These are phyloP conservation scores for Raddia guianensis DNA, from an alignment of 176 grass and related monocot genomes.

Conservation along the genomic window DNA sequence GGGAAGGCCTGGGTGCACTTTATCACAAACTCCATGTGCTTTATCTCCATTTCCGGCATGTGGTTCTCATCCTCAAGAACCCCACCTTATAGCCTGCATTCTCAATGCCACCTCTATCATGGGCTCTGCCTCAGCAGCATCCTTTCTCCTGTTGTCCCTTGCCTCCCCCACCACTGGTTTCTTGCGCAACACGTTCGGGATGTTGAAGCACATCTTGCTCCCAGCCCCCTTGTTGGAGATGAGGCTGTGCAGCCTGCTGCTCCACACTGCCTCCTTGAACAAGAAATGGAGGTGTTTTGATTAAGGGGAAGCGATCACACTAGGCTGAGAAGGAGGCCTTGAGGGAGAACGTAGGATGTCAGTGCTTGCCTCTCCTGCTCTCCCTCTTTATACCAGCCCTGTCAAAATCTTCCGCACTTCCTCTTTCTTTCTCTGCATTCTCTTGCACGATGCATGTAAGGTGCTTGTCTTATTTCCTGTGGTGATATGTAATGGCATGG, in stretches of 20 bases:
- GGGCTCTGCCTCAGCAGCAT: conserved; percentile 49
- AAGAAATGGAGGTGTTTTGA: not conserved
- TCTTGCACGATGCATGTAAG: no score
- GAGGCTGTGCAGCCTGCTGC: conserved; percentile 70
- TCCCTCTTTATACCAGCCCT: no score
- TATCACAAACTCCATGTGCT: conserved; percentile 78
- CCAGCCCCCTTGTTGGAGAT: conserved; percentile 69
- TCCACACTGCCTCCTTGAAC: conserved; percentile 48
- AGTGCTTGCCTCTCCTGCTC: no score
- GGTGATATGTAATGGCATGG: no score
- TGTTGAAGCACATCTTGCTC: conserved; percentile 70
- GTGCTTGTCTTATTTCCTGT: no score
- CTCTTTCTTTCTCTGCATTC: no score
- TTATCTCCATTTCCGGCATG: conserved; percentile 81
- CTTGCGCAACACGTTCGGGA: conserved; percentile 74
- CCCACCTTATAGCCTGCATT: conserved; percentile 60
- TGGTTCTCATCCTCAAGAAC: conserved; percentile 81
- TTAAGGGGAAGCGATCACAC: no score
- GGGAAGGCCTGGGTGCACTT: conserved; percentile 78
- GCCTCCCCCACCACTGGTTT: conserved; percentile 6
- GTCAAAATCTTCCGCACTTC: no score
- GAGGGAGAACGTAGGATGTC: no score
- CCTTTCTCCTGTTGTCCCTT: conserved; percentile 39
- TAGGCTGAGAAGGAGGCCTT: no score
- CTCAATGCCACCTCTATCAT: conserved; percentile 58